Conservation (phyloP, 306 rosid genomes). For the Elaeagnus macrophylla region DNA sequence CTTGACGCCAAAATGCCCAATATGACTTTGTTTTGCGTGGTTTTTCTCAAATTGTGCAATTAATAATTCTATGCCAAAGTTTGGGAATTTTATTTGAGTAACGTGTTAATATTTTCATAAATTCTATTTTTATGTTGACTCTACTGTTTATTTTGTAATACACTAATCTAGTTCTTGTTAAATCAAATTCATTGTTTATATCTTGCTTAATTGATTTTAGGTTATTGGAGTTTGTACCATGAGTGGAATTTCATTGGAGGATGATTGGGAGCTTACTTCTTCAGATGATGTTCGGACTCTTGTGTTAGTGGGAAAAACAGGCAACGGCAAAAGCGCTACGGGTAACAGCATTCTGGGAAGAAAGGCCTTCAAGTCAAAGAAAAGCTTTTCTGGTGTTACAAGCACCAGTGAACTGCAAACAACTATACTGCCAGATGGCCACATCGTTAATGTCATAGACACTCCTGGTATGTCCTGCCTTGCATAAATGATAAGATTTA, state of each 20-base stretch:
- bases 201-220: slow-evolving; percentile 3
- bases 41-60: too few relatives aligned
- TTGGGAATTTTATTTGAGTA: too few relatives aligned
- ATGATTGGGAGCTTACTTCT: slow-evolving; percentile 78
- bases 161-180: too few relatives aligned
- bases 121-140: too few relatives aligned
- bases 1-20: too few relatives aligned
- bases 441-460: slow-evolving; percentile 60
- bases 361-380: slow-evolving; percentile 52
- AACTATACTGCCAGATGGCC: slow-evolving; percentile 48
- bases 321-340: slow-evolving; percentile 88
- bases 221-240: slow-evolving; percentile 24
- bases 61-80: too few relatives aligned
- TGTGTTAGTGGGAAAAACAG: slow-evolving; percentile 80
- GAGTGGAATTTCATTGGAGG: slow-evolving; percentile 70
- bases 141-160: too few relatives aligned
- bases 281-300: slow-evolving; percentile 42
- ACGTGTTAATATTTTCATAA: too few relatives aligned
- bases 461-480: slow-evolving; percentile 58
- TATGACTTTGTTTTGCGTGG: too few relatives aligned
- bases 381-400: slow-evolving; percentile 53
- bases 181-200: too few relatives aligned
- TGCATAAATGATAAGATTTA: not conserved
- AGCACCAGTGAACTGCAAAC: slow-evolving; percentile 52
- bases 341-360: slow-evolving; percentile 74